phyloP scores from a whole-genome alignment of 1,139 yeast genomes.

The Scheffersomyces illinoinensis region DNA sequence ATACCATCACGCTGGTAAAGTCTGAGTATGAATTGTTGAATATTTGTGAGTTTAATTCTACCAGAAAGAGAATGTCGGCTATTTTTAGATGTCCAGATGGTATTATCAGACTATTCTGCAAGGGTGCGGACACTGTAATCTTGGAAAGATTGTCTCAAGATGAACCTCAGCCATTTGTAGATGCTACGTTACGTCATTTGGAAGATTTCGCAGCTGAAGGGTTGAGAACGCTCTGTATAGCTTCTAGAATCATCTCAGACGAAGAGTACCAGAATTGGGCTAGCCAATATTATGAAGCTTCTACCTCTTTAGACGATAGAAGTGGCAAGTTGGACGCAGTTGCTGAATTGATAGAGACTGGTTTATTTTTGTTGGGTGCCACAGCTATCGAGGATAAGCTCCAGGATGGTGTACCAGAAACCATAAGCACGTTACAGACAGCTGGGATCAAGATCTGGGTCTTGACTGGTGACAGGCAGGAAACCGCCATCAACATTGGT shows the following conservation, averaged over 20 bases:
- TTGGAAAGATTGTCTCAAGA: constrained; percentile 70
- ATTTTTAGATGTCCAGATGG: constrained; percentile 95
- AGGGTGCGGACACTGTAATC: constrained; percentile 98
- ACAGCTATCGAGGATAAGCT: constrained; percentile 98
- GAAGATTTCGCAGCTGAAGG: constrained; percentile 99
- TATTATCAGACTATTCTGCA: constrained; percentile 80
- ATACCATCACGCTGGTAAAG: constrained; percentile 36
- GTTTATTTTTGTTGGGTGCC: constrained; percentile 84
- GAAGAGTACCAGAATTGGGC: constrained; percentile 73
- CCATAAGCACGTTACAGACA: constrained; percentile 88
- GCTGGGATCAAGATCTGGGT: constrained; percentile 99
- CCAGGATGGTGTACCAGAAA: constrained; percentile 98
- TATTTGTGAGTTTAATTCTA: constrained; percentile 94
- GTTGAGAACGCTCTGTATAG: constrained; percentile 89
- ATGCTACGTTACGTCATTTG: constrained; percentile 79
- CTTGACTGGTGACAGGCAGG: constrained; percentile 96
- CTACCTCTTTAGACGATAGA: constrained; percentile 78
- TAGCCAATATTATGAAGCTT: constrained; percentile 69
- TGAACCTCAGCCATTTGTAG: constrained; percentile 75
- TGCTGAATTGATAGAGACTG: constrained; percentile 76
- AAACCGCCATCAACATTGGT: constrained; percentile 98
- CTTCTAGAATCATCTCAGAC: constrained; percentile 77
- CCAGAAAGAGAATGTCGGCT: constrained; percentile 97
- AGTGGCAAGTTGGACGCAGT: constrained; percentile 69
- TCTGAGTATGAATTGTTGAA: constrained; percentile 74